Conservation (phyloP, 768 basidiomycete genomes). For the Lactarius hatsudake region DNA sequence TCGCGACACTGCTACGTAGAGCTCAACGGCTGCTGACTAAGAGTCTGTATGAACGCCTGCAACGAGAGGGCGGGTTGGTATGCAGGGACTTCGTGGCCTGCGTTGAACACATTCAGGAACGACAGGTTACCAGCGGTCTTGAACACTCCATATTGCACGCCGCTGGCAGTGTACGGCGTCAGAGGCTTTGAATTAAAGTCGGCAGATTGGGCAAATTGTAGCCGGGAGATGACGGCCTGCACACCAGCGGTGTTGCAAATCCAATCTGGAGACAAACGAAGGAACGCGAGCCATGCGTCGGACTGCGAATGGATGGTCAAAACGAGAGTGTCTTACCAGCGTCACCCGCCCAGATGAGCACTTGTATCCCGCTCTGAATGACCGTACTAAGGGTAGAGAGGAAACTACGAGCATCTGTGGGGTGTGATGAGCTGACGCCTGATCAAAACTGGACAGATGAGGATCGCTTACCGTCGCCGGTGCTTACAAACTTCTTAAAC, state of each 20-base stretch:
- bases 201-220: slow-evolving; percentile 35
- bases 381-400: neutral
- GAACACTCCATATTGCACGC: slow-evolving; percentile 43
- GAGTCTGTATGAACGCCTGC: slow-evolving; percentile 24
- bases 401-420: slow-evolving; percentile 26
- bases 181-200: slow-evolving; percentile 41
- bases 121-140: slow-evolving; percentile 49
- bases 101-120: slow-evolving; percentile 45
- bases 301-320: neutral
- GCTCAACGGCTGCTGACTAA: slow-evolving; percentile 12
- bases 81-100: slow-evolving; percentile 34
- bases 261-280: slow-evolving; percentile 38
- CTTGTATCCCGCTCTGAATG: slow-evolving; percentile 34
- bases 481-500: slow-evolving; percentile 38
- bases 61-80: slow-evolving; percentile 17
- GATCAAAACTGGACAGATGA: slow-evolving; percentile 29
- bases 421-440: slow-evolving; percentile 23
- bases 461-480: slow-evolving; percentile 46
- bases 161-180: slow-evolving; percentile 43
- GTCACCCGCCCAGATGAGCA: slow-evolving; percentile 48
- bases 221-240: slow-evolving; percentile 47
- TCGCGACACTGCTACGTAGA: slow-evolving; percentile 14
- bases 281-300: slow-evolving; percentile 37
- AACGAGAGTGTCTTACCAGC: neutral
- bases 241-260: slow-evolving; percentile 46